phyloP scores from a whole-genome alignment of 148 eudicot genomes.

The Talinum fruticosum region DNA sequence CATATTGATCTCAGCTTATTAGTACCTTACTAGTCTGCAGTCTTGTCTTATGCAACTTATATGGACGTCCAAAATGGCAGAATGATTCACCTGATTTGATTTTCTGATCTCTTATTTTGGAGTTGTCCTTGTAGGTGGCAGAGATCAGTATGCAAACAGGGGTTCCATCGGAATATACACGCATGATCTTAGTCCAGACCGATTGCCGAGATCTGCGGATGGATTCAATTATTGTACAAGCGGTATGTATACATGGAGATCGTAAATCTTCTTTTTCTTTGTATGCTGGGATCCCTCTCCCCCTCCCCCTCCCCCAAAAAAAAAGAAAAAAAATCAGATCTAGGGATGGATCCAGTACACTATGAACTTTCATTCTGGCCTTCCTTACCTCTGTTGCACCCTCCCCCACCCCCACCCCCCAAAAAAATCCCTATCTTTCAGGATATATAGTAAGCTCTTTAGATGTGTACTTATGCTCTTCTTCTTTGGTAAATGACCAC shows the following conservation, averaged over 20 bases:
- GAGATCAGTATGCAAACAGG: slow-evolving; percentile 5
- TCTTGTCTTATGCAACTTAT: background rate
- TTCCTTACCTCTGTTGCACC: too few relatives aligned
- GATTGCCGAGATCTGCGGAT: background rate
- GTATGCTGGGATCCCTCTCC: too few relatives aligned
- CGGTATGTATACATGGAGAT: background rate
- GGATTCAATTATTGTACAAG: background rate
- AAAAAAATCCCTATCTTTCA: too few relatives aligned
- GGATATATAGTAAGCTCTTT: too few relatives aligned
- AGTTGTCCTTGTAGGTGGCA: slow-evolving; percentile 35
- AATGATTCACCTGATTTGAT: background rate
- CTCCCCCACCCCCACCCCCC: too few relatives aligned
- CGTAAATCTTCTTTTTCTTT: background rate
- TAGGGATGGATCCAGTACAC: too few relatives aligned
- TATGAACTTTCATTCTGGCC: too few relatives aligned
- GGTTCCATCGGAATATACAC: slow-evolving; percentile 1
- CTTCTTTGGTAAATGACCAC: background rate
- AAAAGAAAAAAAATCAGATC: too few relatives aligned
- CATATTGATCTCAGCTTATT: background rate
- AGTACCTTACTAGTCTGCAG: background rate
- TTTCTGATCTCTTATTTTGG: slow-evolving; percentile 6
- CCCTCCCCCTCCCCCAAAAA: too few relatives aligned
- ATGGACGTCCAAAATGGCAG: too few relatives aligned
- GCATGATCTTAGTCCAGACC: background rate
- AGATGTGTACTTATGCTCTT: background rate